Evolutionary conservation across 2,329 filamentous ascomycete genomes (phyloP), one percentile per base, ranked within the genome.

Genomic region (Apiospora sp.): DNA sequence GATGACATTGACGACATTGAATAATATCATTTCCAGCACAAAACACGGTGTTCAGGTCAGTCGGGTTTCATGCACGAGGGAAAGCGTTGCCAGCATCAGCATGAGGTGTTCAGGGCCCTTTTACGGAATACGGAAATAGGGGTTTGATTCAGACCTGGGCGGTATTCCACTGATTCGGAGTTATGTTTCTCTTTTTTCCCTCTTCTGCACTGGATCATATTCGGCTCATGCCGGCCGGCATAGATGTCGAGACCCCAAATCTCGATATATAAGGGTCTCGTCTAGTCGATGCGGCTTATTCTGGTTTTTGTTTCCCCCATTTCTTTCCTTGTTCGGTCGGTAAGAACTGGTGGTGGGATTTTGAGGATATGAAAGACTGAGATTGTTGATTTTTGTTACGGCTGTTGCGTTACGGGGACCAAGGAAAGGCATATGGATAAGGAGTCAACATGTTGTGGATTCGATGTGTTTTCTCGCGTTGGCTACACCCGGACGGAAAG

Each of bases 31-130:
- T 71, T 61, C 76, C 73, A 75, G 75, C 76, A 78, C 77, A 79
- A 78, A 78, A 74, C 46, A 74, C 67, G 80, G 80, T 81, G 78
- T 81, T 80, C 71, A 75, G 80, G 79, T 78, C 76, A 78, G 77
- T 77, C 74, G 77, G 58, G 77, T 77, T 78, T 78, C 72, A 73
- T 72, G 73, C 73, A 78, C 73, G 73, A 75, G 73, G 76, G 74
- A 75, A 75, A 75, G 78, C 77, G 78, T 80, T 78, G 79, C 77
- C 79, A 78, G 79, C 80, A 81, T 81, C 77, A 80, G 80, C 80
- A 81, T 78, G 77, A 71, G 78, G 80, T 81, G 79, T 81, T 80
- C 75, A 76, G 68, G 78, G 77, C 78, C 78, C 78, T 80, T 77
- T 75, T 78, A 75, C 13, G 67, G 34, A 49, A 69, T 49, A 69